Evolutionary conservation across 2,329 filamentous ascomycete genomes (phyloP), one percentile per base, ranked within the genome.

Genomic region (Diaporthe sp.): DNA sequence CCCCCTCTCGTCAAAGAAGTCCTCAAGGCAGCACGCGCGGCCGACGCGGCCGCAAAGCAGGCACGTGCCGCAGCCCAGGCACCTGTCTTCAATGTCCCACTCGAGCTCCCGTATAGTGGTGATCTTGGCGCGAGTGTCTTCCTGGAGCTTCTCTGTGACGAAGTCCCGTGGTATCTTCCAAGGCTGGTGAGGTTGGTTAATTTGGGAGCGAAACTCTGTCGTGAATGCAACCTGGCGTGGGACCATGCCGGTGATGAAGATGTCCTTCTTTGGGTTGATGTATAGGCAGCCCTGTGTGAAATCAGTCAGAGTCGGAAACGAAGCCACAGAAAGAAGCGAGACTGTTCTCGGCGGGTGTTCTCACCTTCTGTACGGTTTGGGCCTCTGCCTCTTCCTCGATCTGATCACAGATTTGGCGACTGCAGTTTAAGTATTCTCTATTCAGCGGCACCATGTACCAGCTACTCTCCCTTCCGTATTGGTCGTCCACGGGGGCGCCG

Each of bases 231-330:
- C 38, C 19, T 61, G 64, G 2, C 64, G 52, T 12, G 72, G 72
- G 22, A 33, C 19, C 17, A 52, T 42, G 7, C 72, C 72, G 54
- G 25, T 71, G n/a, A 74, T 50, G 45, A 71, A 74, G 7, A 45
- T 45, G 33, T 74, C 72, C 22, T 30, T 61, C 10, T 19, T 25
- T 8, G 66, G 66, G 42, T 69, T 47, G 45, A 74, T 55, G 35
- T 74, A 74, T 8, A 74, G 22, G 33, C 45, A 57, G 25, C 72
- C 72, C 72, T 74, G 25, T 22, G n/a, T 8, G 22, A 40, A 33
- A 13, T 12, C 10, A 19, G 38, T 22, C 4, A 45, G 42, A 22
- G 42, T 28, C 5, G 2, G n/a, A 10, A 54, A 15, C 30, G n/a
- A 15, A 72, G 52, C 9, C 4, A 38, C 17, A 13, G 17, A 30